phyloP scores from a whole-genome alignment of 305 asterid species.

The Ilex paraguariensis region DNA sequence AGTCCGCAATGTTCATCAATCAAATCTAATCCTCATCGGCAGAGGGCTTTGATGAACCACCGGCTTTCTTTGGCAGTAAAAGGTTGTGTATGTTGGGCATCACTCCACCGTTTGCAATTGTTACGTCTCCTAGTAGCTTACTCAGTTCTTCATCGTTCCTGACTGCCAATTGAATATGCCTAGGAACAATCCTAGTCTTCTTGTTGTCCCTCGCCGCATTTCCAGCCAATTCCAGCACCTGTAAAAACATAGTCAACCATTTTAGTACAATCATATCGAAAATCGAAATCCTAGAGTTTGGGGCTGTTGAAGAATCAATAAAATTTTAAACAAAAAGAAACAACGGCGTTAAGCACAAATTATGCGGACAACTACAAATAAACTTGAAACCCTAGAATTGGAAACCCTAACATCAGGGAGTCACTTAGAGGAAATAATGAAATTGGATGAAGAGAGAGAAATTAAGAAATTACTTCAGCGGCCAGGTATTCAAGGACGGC shows the following conservation, averaged over 20 bases:
- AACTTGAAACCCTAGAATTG: neutral
- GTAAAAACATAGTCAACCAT: neutral
- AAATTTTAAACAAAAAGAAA: too few relatives aligned
- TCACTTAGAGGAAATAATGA: neutral
- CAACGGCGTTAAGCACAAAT: too few relatives aligned
- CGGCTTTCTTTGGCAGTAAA: conserved; percentile 67
- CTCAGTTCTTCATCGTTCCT: conserved; percentile 69
- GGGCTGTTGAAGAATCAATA: neutral
- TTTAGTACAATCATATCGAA: neutral
- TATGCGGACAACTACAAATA: neutral
- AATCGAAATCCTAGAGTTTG: conserved; percentile 17
- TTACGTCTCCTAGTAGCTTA: conserved; percentile 74
- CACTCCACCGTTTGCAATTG: conserved; percentile 79
- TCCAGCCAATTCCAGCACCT: conserved; percentile 82
- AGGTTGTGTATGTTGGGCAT: conserved; percentile 83
- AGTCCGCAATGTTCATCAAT: too few relatives aligned
- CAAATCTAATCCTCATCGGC: conserved; percentile 51
- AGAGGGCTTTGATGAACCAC: conserved; percentile 47
- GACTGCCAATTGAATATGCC: conserved; percentile 76
- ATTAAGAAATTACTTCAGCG: conserved; percentile 43
- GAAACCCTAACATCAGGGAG: conserved; percentile 14
- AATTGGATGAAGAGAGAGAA: neutral
- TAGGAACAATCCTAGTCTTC: conserved; percentile 73
- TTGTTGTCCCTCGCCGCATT: conserved; percentile 78
- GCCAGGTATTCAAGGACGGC: conserved; percentile 84